These are phyloP conservation scores for Ashbya aceris DNA, from an alignment of 1,139 yeast genomes.

Conservation along the genomic window DNA sequence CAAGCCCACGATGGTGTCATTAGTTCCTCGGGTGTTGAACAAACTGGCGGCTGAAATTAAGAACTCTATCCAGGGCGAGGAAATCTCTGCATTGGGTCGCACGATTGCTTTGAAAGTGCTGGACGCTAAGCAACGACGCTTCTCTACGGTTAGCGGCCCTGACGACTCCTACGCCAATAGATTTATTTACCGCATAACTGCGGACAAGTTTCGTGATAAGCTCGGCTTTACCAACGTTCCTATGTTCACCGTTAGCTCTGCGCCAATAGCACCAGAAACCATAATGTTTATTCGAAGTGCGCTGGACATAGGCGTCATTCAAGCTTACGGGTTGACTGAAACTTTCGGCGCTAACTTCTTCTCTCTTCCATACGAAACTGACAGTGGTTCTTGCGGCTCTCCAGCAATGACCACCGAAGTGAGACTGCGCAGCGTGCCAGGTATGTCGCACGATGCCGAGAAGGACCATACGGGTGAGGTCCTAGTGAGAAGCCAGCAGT, in stretches of 20 bases:
- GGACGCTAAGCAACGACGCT: constrained; percentile 32
- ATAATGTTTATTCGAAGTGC: constrained; percentile 54
- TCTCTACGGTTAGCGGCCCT: constrained; percentile 32
- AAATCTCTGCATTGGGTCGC: constrained; percentile 23
- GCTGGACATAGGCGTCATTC: constrained; percentile 48
- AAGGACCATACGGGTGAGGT: constrained; percentile 47
- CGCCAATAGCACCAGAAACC: constrained; percentile 60
- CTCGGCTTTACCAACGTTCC: constrained; percentile 48
- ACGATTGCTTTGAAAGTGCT: constrained; percentile 30
- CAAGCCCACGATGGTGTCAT: constrained; percentile 45
- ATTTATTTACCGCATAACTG: constrained; percentile 39
- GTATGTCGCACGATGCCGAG: constrained; percentile 50
- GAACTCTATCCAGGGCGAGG: constrained; percentile 29
- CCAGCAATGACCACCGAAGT: constrained; percentile 46
- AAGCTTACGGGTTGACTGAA: constrained; percentile 77
- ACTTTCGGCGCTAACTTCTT: constrained; percentile 55
- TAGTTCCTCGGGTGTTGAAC: constrained; percentile 61
- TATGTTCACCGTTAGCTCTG: constrained; percentile 53
- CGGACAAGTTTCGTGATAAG: constrained; percentile 43
- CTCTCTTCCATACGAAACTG: constrained; percentile 36
- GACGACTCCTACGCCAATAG: constrained; percentile 26
- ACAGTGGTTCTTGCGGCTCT: constrained; percentile 60
- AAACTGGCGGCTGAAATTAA: constrained; percentile 49
- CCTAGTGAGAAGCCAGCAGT: constrained; percentile 58
- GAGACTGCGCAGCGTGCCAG: constrained; percentile 56